Conservation (phyloP, 306 rosid genomes). For the Prunus kanzakura region DNA sequence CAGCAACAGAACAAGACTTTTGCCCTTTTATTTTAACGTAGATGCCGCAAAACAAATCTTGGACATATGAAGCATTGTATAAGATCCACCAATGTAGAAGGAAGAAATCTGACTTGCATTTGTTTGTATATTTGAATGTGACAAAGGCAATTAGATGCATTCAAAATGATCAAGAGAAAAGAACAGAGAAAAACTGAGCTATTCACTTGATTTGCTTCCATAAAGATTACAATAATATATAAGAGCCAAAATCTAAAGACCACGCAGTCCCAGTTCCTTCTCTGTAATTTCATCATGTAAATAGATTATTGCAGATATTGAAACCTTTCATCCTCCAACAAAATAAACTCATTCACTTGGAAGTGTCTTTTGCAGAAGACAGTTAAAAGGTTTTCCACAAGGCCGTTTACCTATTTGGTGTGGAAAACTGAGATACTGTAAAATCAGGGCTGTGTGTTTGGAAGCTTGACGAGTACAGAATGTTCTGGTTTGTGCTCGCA, state of each 20-base stretch:
- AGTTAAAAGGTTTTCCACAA: background rate
- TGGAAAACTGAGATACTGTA: background rate
- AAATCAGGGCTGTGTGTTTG: constrained; percentile 43
- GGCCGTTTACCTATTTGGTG: background rate
- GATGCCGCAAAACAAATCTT: background rate
- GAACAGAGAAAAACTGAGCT: background rate
- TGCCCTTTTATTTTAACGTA: background rate
- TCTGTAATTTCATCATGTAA: background rate
- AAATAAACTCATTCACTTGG: background rate
- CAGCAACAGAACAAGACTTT: background rate
- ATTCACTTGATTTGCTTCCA: background rate
- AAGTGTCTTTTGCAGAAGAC: background rate
- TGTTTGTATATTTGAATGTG: background rate
- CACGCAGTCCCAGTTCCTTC: background rate
- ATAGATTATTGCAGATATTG: background rate
- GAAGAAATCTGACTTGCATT: background rate
- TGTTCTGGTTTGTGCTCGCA: constrained; percentile 97
- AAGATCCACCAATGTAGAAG: background rate
- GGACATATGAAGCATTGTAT: background rate
- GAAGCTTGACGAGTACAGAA: constrained; percentile 64
- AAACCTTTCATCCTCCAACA: background rate
- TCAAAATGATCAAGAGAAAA: background rate
- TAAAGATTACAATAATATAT: background rate
- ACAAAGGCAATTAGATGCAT: background rate
- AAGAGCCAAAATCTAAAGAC: background rate